Base-by-base conservation (phyloP, 139 green algal genomes). In the Limnomonas spitsbergensis region DNA sequence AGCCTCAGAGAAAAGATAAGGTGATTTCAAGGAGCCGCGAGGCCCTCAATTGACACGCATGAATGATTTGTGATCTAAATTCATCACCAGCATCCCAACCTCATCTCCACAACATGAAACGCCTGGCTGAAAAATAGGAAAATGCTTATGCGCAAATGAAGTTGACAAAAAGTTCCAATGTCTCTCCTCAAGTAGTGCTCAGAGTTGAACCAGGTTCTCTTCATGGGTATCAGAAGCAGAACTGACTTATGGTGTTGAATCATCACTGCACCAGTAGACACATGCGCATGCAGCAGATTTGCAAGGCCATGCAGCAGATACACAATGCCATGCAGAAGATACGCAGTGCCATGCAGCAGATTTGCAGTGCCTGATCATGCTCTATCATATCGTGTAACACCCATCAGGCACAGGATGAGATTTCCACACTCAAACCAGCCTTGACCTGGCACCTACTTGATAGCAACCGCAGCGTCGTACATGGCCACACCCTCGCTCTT, bases 401-500 rank as follows among this genome's bases (percentile, higher is more conserved):
- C n/a, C 56, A 37, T 70, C 56, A 70, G 27, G 56, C 27, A 70
- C 4, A 32, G n/a, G 9, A 7, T 36, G 29, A 32, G 27, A 34
- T 36, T 32, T 70, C 14, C 20, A 20, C 47, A 61, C 14, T 61
- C 14, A 61, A 61, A 14, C 47, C 47, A 29, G 47, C 47, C 47
- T 20, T 61, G 14, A 20, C 6, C 24, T 32, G n/a, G 9, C 14
- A 32, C 56, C 29, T 4, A 24, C 24, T 86, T 89, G 87, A 69
- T 35, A 0, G 91, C 90, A 4, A 82, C 73, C 1, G 94, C 95
- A 1, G 96, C 94, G 67, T 98, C 92, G 73, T 96, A 98, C 96
- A 99, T 98, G 77, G 88, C 91, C 2, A 90, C 94, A 3, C 96
- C 96, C 86, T 99, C 96, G 31, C 69, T 79, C 35, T 77, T 88